A percentile compares a stretch with the other conserved stretches of the same genome.
phyloP scores from a whole-genome alignment of 2,329 filamentous ascomycete species.

The Aspergillus novoparasiticus region DNA sequence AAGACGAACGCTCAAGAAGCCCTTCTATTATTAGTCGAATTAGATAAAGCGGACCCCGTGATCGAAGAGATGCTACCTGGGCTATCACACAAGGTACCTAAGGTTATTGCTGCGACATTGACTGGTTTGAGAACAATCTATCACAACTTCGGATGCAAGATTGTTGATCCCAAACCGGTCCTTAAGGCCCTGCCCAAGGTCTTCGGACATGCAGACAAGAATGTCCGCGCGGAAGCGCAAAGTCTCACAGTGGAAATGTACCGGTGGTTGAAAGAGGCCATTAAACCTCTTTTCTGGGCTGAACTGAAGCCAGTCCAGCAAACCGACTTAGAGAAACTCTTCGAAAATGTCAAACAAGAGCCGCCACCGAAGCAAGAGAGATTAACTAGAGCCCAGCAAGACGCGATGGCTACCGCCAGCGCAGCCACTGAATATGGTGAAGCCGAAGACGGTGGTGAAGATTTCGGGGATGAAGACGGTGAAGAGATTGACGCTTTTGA shows the following conservation, averaged over 20 bases:
- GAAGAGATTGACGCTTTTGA: constrained; percentile 79
- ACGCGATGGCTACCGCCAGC: constrained; percentile 71
- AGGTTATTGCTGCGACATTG: constrained; percentile 77
- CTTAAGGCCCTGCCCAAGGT: constrained; percentile 86
- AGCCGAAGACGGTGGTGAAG: constrained; percentile 61
- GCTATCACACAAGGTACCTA: constrained; percentile 85
- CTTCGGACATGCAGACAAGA: constrained; percentile 97
- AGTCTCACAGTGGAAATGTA: constrained; percentile 92
- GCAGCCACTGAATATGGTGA: constrained; percentile 60
- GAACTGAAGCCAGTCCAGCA: constrained; percentile 96
- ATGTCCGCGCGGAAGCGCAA: constrained; percentile 91
- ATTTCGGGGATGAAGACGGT: constrained; percentile 58
- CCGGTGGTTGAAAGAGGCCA: constrained; percentile 93
- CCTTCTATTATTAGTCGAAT: constrained; percentile 82
- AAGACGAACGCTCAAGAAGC: constrained; percentile 87
- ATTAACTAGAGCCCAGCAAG: constrained; percentile 85
- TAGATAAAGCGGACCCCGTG: constrained; percentile 81
- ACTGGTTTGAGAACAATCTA: constrained; percentile 79
- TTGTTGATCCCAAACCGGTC: constrained; percentile 88
- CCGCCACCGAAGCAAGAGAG: constrained; percentile 86
- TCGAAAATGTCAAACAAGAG: constrained; percentile 90
- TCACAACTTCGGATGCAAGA: constrained; percentile 93
- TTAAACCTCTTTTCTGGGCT: constrained; percentile 97
- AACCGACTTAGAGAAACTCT: constrained; percentile 87
- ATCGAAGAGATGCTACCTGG: constrained; percentile 87